phyloP scores from a whole-genome alignment of 345 rosid genomes.

The Boechera retrofracta region DNA sequence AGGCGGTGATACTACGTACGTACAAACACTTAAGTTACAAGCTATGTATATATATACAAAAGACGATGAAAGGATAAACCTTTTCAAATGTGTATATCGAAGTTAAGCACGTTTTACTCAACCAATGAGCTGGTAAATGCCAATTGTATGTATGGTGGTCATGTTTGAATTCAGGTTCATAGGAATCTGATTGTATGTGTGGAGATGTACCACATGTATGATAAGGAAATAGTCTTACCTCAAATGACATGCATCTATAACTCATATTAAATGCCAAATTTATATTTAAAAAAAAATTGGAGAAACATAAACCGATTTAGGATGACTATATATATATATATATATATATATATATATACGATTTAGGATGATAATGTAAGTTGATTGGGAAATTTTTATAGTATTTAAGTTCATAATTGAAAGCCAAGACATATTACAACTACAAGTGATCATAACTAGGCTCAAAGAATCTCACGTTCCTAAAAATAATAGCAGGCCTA shows the following conservation, averaged over 20 bases:
- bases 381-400: neutral
- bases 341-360: neutral
- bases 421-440: conserved; percentile 24
- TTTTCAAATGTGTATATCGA: neutral
- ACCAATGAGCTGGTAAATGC: neutral
- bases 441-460: conserved; percentile 32
- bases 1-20: too few species aligned
- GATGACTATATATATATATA: neutral
- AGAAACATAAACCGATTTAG: neutral
- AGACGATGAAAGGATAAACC: too few species aligned
- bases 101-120: neutral
- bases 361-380: conserved; percentile 1
- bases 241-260: neutral
- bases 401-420: conserved; percentile 13
- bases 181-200: neutral
- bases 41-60: too few species aligned
- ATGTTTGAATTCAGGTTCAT: neutral
- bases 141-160: neutral
- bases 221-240: neutral
- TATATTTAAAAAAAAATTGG: neutral
- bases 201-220: conserved; percentile 6
- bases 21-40: too few species aligned
- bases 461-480: conserved; percentile 28
- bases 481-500: conserved; percentile 32
- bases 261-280: neutral